A percentile compares a stretch with the other conserved stretches of the same genome.
Conservation (phyloP, 163 green algal genomes). For the Chloroidium sp. region DNA sequence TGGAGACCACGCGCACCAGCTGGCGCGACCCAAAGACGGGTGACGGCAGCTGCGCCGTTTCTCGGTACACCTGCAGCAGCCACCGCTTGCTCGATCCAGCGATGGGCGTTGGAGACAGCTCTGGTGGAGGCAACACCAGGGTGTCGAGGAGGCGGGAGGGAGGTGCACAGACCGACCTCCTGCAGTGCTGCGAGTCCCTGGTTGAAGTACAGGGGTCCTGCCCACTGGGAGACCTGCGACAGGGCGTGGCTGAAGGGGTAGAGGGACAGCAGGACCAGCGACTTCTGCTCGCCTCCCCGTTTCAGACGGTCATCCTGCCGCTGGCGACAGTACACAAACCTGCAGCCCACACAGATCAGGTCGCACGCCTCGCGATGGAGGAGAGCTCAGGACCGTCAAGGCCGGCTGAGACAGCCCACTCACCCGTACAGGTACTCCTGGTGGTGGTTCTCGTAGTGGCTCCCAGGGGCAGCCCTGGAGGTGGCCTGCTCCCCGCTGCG, state of each 20-base stretch:
- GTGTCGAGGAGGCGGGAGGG: no score
- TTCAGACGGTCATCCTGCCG: conserved; percentile 62
- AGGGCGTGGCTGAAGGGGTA: conserved; percentile 21
- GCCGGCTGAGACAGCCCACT: not conserved
- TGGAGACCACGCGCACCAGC: no score
- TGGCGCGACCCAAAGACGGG: no score
- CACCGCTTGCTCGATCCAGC: no score
- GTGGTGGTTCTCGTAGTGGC: not conserved
- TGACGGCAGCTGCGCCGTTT: no score
- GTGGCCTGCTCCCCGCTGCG: not conserved
- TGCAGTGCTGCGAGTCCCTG: conserved; percentile 36
- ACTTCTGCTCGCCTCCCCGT: conserved; percentile 65
- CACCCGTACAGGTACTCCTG: conserved; percentile 42
- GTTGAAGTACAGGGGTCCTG: conserved; percentile 52
- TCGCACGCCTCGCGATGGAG: not conserved
- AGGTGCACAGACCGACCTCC: conserved; percentile 17
- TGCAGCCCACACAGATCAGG: conserved; percentile 4
- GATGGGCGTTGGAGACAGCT: no score
- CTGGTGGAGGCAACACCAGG: no score
- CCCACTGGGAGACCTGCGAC: conserved; percentile 27
- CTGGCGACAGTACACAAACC: conserved; percentile 80
- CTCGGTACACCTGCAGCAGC: no score
- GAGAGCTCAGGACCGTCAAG: not conserved
- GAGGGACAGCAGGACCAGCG: conserved; percentile 33
- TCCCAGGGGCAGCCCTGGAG: not conserved